Conservation (phyloP, 2,329 filamentous ascomycete species). For the Xylariales sp. region DNA sequence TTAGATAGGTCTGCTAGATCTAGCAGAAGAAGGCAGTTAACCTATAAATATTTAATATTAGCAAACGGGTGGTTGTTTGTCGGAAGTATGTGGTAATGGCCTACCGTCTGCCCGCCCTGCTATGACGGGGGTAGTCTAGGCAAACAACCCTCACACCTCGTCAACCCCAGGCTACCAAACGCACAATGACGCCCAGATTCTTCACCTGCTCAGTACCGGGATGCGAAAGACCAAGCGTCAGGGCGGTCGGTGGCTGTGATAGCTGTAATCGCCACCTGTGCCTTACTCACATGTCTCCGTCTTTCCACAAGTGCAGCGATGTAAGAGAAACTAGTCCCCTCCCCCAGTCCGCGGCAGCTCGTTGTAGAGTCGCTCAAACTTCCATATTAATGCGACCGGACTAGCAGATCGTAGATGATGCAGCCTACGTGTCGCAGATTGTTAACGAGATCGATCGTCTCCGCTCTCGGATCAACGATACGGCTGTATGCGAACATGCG, state of each 20-base stretch:
- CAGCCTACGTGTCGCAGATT: slow-evolving; percentile 32
- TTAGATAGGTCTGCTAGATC: too few species aligned
- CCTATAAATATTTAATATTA: too few species aligned
- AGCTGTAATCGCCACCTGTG: slow-evolving; percentile 32
- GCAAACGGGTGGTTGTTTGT: too few species aligned
- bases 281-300: slow-evolving; percentile 29
- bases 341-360: background rate
- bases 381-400: background rate
- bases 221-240: slow-evolving; percentile 30
- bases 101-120: too few species aligned
- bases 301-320: slow-evolving; percentile 32
- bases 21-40: too few species aligned
- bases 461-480: slow-evolving; percentile 37
- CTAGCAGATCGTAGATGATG: slow-evolving; percentile 31
- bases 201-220: slow-evolving; percentile 32
- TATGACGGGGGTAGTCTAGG: too few species aligned
- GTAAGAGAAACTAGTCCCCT: slow-evolving; percentile 14
- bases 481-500: slow-evolving; percentile 40
- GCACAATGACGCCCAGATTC: slow-evolving; percentile 25
- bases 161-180: slow-evolving; percentile 8
- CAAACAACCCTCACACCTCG: background rate
- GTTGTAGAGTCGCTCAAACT: slow-evolving; percentile 3
- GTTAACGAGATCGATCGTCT: slow-evolving; percentile 34
- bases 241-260: slow-evolving; percentile 34
- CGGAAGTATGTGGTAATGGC: too few species aligned